A percentile compares a stretch with the other conserved stretches of the same genome.
phyloP scores from a whole-genome alignment of 768 basidiomycete genomes.

The Glaciozyma martinii region DNA sequence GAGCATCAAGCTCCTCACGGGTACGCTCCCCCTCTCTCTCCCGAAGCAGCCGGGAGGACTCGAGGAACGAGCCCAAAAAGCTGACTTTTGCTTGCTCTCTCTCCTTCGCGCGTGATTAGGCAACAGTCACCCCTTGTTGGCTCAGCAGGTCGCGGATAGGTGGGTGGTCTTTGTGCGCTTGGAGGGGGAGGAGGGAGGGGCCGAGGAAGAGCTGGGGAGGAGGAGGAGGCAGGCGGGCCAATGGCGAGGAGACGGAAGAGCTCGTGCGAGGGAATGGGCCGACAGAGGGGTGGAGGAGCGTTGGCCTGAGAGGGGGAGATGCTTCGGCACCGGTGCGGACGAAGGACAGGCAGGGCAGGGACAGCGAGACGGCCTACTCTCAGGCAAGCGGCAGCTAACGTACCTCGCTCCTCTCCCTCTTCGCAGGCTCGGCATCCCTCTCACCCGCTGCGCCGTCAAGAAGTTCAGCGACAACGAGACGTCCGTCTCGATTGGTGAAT shows the following conservation, averaged over 20 bases:
- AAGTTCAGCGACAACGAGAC: constrained; percentile 94
- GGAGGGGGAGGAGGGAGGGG: neutral
- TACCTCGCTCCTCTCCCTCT: constrained; percentile 22
- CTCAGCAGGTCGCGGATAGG: constrained; percentile 90
- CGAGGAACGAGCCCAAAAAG: neutral
- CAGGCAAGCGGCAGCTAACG: neutral
- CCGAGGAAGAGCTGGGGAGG: neutral
- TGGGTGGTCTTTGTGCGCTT: constrained; percentile 39
- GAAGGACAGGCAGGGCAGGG: too few species aligned
- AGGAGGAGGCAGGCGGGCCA: neutral
- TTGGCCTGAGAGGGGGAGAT: neutral
- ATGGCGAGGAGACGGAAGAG: too few species aligned
- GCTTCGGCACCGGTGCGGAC: neutral
- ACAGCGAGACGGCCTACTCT: neutral
- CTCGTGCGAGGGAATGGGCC: neutral
- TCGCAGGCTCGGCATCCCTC: constrained; percentile 74
- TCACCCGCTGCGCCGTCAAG: constrained; percentile 74
- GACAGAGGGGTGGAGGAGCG: neutral
- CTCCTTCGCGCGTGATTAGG: constrained; percentile 46
- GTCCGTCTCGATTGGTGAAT: constrained; percentile 61
- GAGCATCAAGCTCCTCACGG: constrained; percentile 43
- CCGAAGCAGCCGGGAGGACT: too few species aligned
- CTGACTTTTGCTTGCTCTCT: neutral
- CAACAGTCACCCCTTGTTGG: constrained; percentile 96
- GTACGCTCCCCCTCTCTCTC: constrained; percentile 30